Evolutionary conservation across 2,329 filamentous ascomycete species (phyloP).

Genomic region (Penicillium brevicompactum): DNA sequence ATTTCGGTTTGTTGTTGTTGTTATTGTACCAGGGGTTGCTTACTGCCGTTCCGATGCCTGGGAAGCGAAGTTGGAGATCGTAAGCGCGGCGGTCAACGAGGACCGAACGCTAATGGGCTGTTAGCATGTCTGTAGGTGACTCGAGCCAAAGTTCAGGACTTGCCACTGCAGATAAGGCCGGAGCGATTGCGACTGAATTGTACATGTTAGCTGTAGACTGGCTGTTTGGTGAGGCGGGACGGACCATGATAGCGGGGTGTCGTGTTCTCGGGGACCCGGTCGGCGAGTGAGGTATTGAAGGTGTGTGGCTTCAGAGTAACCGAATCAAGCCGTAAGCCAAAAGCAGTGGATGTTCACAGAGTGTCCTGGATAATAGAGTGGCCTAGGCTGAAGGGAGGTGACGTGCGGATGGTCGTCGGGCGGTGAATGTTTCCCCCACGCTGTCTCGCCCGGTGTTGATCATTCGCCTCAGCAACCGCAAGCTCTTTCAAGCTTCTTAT

Average conservation of each 20-base stretch:
- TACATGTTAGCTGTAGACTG: slow-evolving; percentile 14
- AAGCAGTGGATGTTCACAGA: neutral
- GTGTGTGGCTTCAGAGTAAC: neutral
- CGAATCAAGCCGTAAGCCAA: neutral
- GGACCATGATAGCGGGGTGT: slow-evolving; percentile 31
- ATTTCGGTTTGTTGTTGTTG: neutral
- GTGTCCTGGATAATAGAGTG: slow-evolving; percentile 13
- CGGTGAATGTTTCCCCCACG: slow-evolving; percentile 34
- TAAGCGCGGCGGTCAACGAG: slow-evolving; percentile 89
- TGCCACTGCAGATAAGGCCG: slow-evolving; percentile 35
- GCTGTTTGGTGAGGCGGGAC: slow-evolving; percentile 10
- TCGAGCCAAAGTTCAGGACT: neutral
- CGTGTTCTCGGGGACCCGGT: neutral
- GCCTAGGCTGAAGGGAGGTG: slow-evolving; percentile 20
- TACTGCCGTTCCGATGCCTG: slow-evolving; percentile 83
- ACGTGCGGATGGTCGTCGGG: slow-evolving; percentile 31
- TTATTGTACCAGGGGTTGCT: neutral
- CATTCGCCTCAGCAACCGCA: slow-evolving; percentile 10
- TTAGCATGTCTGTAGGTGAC: slow-evolving; percentile 55
- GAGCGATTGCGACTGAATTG: slow-evolving; percentile 22
- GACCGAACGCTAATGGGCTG: slow-evolving; percentile 93
- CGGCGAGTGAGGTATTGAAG: neutral
- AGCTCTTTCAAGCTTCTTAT: slow-evolving; percentile 11
- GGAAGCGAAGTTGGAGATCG: slow-evolving; percentile 94
- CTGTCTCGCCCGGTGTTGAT: slow-evolving; percentile 24